Base-by-base conservation (phyloP, 495 filamentous ascomycete genomes). In the Talaromyces nanjingensis region DNA sequence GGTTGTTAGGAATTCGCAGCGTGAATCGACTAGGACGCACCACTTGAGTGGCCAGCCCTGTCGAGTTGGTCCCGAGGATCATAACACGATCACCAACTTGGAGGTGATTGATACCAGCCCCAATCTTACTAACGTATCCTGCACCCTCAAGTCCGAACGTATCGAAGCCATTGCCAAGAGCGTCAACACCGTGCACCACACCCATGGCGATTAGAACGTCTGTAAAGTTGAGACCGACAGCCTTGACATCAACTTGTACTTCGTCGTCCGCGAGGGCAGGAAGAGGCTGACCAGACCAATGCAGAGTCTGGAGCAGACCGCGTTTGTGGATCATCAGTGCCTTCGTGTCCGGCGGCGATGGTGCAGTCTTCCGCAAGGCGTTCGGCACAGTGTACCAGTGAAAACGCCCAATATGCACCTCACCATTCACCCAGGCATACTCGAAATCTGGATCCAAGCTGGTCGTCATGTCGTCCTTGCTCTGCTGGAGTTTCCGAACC, bases 21-120 rank as follows among this genome's bases (percentile, higher is more conserved):
- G 69, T 25, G 63, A 63, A 16, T 68, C 67, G 22, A 67, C 67
- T 12, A 66, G 67, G 45, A 70, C 71, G 18, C 68, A 67, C 16
- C 12, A 68, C 67, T 39, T 63, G 69, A 1, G 66, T 72, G 2
- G 73, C 65, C 9, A 67, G 64, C 22, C 22, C 22, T 2, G 63
- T 69, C 11, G 84, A 80, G 16, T 74, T 68, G 0, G 76, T 76
- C 60, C 84, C 76, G 0, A 71, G 68, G 0, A 70, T 68, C 12
- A 76, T 78, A 3, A 89, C 81, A 1, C 80, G 79, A 67, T 87
- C 84, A 39, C 85, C 85, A 4, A 75, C 67, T 9, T 72, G 65
- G 65, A 87, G 70, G 12, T 34, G 18, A 33, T 76, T 68, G 6
- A 84, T 79, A 8, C 71, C 70, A 29, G 73, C 60, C 4, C 85